Evolutionary conservation across 352 stramenopile species (phyloP), one percentile per base, ranked within the genome.

Genomic region (Saprolegnia diclina): DNA sequence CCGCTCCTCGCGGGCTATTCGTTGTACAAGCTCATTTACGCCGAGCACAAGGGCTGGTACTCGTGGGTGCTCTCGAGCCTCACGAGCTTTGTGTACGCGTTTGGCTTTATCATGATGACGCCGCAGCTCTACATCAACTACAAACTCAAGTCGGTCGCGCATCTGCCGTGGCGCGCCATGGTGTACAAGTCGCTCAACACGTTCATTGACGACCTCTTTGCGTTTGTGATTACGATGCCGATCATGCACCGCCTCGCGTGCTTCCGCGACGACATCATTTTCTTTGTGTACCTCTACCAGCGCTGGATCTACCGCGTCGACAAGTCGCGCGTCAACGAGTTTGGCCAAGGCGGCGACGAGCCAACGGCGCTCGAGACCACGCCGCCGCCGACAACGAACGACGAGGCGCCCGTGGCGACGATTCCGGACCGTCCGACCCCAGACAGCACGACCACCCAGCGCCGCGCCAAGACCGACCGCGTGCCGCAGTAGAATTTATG

Each of bases 281-380:
- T 99, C 73, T 97, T 99, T 76, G 95, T 99, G 65, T 99, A 98
- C 80, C 77, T 99, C 10, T 99, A 99, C 77, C 97, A 99, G 82
- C 83, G 96, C 45, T 99, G 90, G 88, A 98, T 97, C 63, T 98
- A 98, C 74, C 90, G 88, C 18, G 89, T 98, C 14, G 92, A 98
- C 77, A 83, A 82, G 54, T 93, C 81, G 57, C 82, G 95, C 59
- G 91, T 83, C 18, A 98, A 98, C 73, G 93, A 98, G 73, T 98
- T 94, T 77, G 94, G 94, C 18, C 90, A 97, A 76, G 81, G 87
- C 0, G 89, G 84, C 16, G 73, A 85, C 37, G 83, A 81, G 0
- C 11, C 63, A 19, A 24, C 19, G 7, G 32, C 21, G 5, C 5
- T 52, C 14, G 57, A 65, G 7, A 29, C 38, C 38, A 6, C 40